phyloP scores from a whole-genome alignment of 805 yeast species.

The Wickerhamiella bombiphila region DNA sequence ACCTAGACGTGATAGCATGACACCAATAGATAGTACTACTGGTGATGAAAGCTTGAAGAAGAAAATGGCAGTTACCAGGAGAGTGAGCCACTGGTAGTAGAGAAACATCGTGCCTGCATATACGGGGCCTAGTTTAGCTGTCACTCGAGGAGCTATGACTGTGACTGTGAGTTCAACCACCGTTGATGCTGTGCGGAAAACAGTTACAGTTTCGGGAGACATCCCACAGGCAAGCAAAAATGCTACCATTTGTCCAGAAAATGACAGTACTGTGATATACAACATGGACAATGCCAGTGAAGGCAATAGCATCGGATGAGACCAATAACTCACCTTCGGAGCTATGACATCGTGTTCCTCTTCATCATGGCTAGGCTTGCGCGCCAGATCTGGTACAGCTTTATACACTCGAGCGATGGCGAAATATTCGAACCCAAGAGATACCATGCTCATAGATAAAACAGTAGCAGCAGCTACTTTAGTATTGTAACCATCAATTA shows the following conservation, averaged over 20 bases:
- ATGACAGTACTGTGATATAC: constrained; percentile 28
- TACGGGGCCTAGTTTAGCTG: constrained; percentile 18
- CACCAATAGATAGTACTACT: constrained; percentile 16
- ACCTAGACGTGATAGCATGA: constrained; percentile 26
- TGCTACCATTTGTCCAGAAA: constrained; percentile 27
- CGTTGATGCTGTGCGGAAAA: constrained; percentile 23
- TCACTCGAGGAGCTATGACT: constrained; percentile 22
- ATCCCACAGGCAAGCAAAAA: constrained; percentile 24
- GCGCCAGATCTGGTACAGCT: constrained; percentile 20
- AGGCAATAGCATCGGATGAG: constrained; percentile 21
- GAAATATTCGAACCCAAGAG: constrained; percentile 24
- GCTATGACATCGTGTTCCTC: background rate
- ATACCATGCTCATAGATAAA: constrained; percentile 21
- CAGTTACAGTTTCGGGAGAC: constrained; percentile 22
- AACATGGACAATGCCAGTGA: constrained; percentile 22
- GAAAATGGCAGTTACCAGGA: constrained; percentile 17
- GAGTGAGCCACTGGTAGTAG: constrained; percentile 21
- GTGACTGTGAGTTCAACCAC: constrained; percentile 25
- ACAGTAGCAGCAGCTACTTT: constrained; percentile 20
- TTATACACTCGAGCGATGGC: constrained; percentile 25
- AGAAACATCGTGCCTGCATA: constrained; percentile 23
- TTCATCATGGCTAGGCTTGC: constrained; percentile 1
- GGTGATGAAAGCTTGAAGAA: constrained; percentile 8
- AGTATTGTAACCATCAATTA: constrained; percentile 19
- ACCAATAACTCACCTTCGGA: constrained; percentile 13